A percentile compares a stretch with the other conserved stretches of the same genome.
Evolutionary conservation across 2,329 filamentous ascomycete genomes (phyloP).

Genomic region (Malbranchea cinnamomea): DNA sequence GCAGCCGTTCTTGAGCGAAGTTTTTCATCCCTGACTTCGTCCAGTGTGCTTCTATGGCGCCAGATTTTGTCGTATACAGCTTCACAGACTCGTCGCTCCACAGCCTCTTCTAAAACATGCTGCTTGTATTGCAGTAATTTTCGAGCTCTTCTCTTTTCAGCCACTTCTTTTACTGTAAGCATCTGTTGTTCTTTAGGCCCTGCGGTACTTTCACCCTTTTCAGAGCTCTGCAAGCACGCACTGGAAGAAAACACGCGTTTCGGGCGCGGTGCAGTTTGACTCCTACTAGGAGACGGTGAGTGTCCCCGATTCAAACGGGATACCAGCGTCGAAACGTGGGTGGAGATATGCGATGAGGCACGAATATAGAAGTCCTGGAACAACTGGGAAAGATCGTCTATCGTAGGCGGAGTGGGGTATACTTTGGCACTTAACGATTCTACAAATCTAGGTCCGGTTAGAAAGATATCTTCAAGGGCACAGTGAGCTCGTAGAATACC

Average conservation of each 20-base stretch:
- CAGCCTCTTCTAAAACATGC: conserved; percentile 68
- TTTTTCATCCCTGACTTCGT: conserved; percentile 90
- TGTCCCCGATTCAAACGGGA: conserved; percentile 56
- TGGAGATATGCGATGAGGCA: conserved; percentile 68
- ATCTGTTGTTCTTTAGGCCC: conserved; percentile 53
- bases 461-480: background rate
- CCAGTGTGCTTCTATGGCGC: conserved; percentile 78
- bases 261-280: conserved; percentile 41
- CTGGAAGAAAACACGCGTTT: conserved; percentile 39
- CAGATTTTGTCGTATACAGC: conserved; percentile 79
- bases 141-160: conserved; percentile 62
- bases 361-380: conserved; percentile 90
- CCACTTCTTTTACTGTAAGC: conserved; percentile 76
- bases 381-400: conserved; percentile 66
- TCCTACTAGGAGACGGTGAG: conserved; percentile 39
- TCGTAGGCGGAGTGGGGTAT: conserved; percentile 65
- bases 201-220: conserved; percentile 17
- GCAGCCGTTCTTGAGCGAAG: conserved; percentile 87
- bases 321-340: conserved; percentile 69
- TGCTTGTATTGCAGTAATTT: conserved; percentile 66
- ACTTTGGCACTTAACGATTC: conserved; percentile 79
- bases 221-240: conserved; percentile 37
- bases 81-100: conserved; percentile 75
- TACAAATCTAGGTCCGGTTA: conserved; percentile 51
- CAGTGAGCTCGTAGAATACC: conserved; percentile 34